These are phyloP conservation scores for Sarocladium kiliense DNA, from an alignment of 2,329 filamentous ascomycete species.

Conservation along the genomic window DNA sequence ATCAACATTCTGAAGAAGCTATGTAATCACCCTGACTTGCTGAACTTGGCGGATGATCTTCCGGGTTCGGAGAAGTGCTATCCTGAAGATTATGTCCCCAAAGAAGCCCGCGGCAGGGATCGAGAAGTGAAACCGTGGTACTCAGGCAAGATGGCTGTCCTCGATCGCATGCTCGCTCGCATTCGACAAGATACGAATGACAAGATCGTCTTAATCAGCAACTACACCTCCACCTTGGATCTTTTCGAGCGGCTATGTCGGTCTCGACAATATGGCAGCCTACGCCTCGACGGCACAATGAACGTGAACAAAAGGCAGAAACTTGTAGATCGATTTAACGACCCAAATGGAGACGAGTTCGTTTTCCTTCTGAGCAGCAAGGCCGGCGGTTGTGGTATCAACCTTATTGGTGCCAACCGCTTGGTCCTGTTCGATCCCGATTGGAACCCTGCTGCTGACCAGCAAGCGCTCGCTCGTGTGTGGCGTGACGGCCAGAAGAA, in stretches of 20 bases:
- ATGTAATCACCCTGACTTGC: slow-evolving; percentile 93
- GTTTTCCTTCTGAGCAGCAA: slow-evolving; percentile 96
- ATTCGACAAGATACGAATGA: slow-evolving; percentile 96
- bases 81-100: slow-evolving; percentile 83
- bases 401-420: slow-evolving; percentile 89
- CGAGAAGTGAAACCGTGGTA: slow-evolving; percentile 93
- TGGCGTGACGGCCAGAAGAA: slow-evolving; percentile 99
- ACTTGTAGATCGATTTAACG: slow-evolving; percentile 95
- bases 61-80: slow-evolving; percentile 79
- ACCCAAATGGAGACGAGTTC: slow-evolving; percentile 84
- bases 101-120: slow-evolving; percentile 81
- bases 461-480: slow-evolving; percentile 92
- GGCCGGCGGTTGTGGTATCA: slow-evolving; percentile 92
- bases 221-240: slow-evolving; percentile 95
- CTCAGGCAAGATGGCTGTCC: slow-evolving; percentile 95
- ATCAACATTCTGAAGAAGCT: slow-evolving; percentile 97
- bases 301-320: slow-evolving; percentile 96
- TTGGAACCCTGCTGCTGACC: slow-evolving; percentile 97
- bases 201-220: slow-evolving; percentile 98
- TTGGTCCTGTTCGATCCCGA: slow-evolving; percentile 94
- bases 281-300: slow-evolving; percentile 95
- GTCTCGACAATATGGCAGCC: slow-evolving; percentile 72
- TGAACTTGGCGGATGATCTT: slow-evolving; percentile 76
- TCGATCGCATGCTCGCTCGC: slow-evolving; percentile 95
- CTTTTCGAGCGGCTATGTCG: slow-evolving; percentile 90